Percentiles rank a stretch among this genome's conserved stretches.
These are phyloP conservation scores for Nissolia schottii DNA, from an alignment of 306 rosid species.

Conservation along the genomic window DNA sequence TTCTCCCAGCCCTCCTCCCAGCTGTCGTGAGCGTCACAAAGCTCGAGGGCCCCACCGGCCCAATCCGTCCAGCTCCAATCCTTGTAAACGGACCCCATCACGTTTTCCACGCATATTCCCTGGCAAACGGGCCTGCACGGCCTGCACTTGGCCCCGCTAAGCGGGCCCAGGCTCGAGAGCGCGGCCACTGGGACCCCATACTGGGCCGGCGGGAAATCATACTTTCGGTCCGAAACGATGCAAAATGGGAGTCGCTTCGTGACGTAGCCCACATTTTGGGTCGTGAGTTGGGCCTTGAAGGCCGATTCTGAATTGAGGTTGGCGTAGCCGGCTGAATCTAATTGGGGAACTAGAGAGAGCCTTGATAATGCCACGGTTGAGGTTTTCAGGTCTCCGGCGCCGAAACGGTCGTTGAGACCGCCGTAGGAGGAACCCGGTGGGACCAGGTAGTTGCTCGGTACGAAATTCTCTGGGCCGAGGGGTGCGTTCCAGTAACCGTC, in stretches of 20 bases:
- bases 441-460: conserved; percentile 53
- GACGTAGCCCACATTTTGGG: conserved; percentile 29
- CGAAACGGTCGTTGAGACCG: conserved; percentile 83
- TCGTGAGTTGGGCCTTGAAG: conserved; percentile 70
- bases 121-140: conserved; percentile 61
- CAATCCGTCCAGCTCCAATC: conserved; percentile 87
- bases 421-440: conserved; percentile 78
- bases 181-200: conserved; percentile 89
- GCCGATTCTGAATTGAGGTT: conserved; percentile 78
- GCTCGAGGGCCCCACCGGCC: conserved; percentile 47
- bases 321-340: conserved; percentile 47
- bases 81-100: conserved; percentile 37
- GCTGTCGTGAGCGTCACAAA: conserved; percentile 53
- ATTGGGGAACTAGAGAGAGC: conserved; percentile 54
- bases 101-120: conserved; percentile 48
- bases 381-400: conserved; percentile 67
- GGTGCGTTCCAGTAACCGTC: conserved; percentile 91
- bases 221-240: conserved; percentile 68
- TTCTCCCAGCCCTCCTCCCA: conserved; percentile 77
- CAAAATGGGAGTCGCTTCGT: conserved; percentile 64
- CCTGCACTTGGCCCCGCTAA: conserved; percentile 81
- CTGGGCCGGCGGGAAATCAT: conserved; percentile 51
- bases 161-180: conserved; percentile 65
- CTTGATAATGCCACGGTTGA: conserved; percentile 69
- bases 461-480: conserved; percentile 48